Conservation (phyloP, 1,284 basidiomycete species). For the Chondrostereum purpureum region DNA sequence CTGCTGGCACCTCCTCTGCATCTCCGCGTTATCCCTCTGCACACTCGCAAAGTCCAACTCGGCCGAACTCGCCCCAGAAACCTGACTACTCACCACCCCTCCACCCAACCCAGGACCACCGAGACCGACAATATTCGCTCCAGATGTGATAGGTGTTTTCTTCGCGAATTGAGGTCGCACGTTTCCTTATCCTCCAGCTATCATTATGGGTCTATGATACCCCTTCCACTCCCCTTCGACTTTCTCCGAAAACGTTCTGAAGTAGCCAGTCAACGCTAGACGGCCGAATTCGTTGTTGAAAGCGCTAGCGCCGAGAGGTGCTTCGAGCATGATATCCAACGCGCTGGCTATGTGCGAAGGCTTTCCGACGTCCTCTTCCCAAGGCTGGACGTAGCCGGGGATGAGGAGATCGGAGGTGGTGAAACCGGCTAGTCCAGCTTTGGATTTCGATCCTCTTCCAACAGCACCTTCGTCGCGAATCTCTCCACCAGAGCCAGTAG, state of each 20-base stretch:
- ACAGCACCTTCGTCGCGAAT: slow-evolving; percentile 98
- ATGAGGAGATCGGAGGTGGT: slow-evolving; percentile 94
- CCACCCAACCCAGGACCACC: slow-evolving; percentile 96
- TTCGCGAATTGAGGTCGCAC: slow-evolving; percentile 78
- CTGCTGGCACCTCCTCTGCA: slow-evolving; percentile 95
- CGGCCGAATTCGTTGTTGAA: slow-evolving; percentile 99
- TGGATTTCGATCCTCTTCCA: slow-evolving; percentile 91
- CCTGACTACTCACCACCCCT: slow-evolving; percentile 91
- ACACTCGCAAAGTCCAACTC: slow-evolving; percentile 97
- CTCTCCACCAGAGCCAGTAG: slow-evolving; percentile 96
- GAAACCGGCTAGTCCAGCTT: slow-evolving; percentile 92
- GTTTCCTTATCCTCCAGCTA: slow-evolving; percentile 94
- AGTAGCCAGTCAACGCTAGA: slow-evolving; percentile 81
- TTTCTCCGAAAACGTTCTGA: slow-evolving; percentile 82
- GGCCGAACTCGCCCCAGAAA: slow-evolving; percentile 81
- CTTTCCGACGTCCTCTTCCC: slow-evolving; percentile 89
- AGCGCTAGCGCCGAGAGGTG: slow-evolving; percentile 88
- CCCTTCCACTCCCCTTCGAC: slow-evolving; percentile 72
- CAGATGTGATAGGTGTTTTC: slow-evolving; percentile 71
- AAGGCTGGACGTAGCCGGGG: slow-evolving; percentile 82
- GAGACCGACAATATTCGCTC: slow-evolving; percentile 88
- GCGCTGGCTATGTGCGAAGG: slow-evolving; percentile 91
- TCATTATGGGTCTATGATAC: slow-evolving; percentile 99
- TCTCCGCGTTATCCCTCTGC: slow-evolving; percentile 97
- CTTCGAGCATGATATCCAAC: slow-evolving; percentile 96